Evolutionary conservation across 2,329 filamentous ascomycete genomes (phyloP), one percentile per base, ranked within the genome.

Genomic region (Sclerotinia borealis): DNA sequence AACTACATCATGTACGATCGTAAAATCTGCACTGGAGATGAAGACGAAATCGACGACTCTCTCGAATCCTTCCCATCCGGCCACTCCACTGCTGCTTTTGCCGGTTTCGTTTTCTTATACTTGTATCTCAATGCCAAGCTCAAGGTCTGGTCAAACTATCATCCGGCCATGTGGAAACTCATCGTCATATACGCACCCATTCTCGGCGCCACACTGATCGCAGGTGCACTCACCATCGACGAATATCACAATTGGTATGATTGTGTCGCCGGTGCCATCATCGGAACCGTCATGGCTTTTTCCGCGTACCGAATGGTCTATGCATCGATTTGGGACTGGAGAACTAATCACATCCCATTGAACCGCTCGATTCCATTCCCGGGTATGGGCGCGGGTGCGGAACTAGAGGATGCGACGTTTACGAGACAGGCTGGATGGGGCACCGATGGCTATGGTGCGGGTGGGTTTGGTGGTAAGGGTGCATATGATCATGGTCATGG

Each of bases 161-260:
- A 91, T 72, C 84, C 89, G 0, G 79, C 85, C 15, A 85, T 90
- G 81, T 91, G 88, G 89, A 91, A 91, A 76, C 76, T 91, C 15
- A 78, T 88, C 37, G 81, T 79, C 19, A 77, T 85, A 29, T 89
- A 88, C 70, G 80, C 84, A 0, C 89, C 89, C 0, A 76, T 92
- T 3, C 82, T 92, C 0, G 86, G 85, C 3, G 88, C 88, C 0
- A 80, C 79, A 3, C 77, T 92, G 2, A 90, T 92, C 49, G 87
- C 83, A 1, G 88, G 88, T 7, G 83, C 86, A 0, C 76, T 91
- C 11, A 90, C 87, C 0, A 90, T 91, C 63, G 85, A 91, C 67
- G 84, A 90, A 72, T 90, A 81, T 72, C 89, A 92, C 76, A 87
- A 91, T 75, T 89, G 87, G 85, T 91, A 91, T 65, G 88, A 91